A percentile compares a stretch with the other conserved stretches of the same genome.
These are phyloP conservation scores for Citrullus colocynthis DNA, from an alignment of 306 rosid species.

Conservation along the genomic window DNA sequence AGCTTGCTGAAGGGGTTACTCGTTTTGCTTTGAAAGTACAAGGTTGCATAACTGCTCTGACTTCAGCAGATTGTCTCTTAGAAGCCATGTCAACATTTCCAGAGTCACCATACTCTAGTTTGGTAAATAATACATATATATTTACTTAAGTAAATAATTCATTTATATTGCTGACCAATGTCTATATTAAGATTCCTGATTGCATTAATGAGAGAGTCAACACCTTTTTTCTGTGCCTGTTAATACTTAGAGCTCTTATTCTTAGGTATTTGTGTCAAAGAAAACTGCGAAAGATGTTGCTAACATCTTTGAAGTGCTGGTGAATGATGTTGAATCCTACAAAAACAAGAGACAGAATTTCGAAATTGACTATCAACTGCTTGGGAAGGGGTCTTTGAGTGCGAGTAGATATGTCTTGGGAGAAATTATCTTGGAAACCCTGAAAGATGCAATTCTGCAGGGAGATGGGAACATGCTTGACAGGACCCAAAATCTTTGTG, in stretches of 20 bases:
- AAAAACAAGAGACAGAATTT: conserved; percentile 28
- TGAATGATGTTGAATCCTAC: conserved; percentile 21
- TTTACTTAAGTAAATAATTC: background rate
- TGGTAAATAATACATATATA: conserved; percentile 32
- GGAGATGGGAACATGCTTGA: conserved; percentile 19
- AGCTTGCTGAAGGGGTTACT: conserved; percentile 49
- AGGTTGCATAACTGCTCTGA: conserved; percentile 25
- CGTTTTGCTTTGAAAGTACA: conserved; percentile 46
- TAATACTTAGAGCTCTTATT: conserved; percentile 19
- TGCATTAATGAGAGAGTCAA: background rate
- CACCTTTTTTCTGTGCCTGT: conserved; percentile 4
- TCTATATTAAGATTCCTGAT: background rate
- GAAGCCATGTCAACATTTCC: conserved; percentile 30
- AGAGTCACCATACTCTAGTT: conserved; percentile 14
- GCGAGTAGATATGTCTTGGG: conserved; percentile 73
- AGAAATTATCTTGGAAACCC: conserved; percentile 57
- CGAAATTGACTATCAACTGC: conserved; percentile 38
- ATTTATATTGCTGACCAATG: background rate
- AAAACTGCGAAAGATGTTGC: conserved; percentile 33
- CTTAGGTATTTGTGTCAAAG: conserved; percentile 53
- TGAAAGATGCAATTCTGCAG: conserved; percentile 28
- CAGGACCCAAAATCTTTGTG: conserved; percentile 16
- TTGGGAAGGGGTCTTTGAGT: conserved; percentile 30
- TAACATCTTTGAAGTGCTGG: conserved; percentile 36
- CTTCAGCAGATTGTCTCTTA: conserved; percentile 19